These are phyloP conservation scores for Pulicaria dysenterica DNA, from an alignment of 129 eudicot species.

Conservation along the genomic window DNA sequence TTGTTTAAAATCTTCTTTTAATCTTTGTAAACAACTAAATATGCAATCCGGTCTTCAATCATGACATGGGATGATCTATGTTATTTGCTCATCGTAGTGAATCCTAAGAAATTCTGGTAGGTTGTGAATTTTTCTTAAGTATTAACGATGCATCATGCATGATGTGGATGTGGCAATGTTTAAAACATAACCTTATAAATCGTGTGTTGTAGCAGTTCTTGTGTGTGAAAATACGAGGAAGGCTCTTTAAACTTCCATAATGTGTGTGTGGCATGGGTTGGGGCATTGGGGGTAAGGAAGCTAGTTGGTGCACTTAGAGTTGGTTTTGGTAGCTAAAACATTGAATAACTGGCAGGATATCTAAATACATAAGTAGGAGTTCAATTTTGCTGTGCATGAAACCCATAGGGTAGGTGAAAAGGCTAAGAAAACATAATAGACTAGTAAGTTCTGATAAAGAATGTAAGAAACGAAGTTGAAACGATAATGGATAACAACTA, in stretches of 20 bases:
- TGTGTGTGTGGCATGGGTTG: too few species aligned
- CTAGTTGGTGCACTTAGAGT: too few species aligned
- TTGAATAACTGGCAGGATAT: too few species aligned
- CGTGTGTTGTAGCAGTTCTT: neutral
- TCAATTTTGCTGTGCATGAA: too few species aligned
- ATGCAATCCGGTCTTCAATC: too few species aligned
- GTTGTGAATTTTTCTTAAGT: neutral
- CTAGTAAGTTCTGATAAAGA: neutral
- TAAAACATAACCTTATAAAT: neutral
- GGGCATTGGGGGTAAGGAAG: too few species aligned
- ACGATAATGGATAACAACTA: too few species aligned
- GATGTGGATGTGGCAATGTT: neutral
- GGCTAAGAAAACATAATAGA: neutral
- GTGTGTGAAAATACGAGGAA: too few species aligned
- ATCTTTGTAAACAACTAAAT: neutral
- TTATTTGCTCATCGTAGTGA: neutral
- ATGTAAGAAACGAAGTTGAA: neutral
- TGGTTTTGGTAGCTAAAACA: too few species aligned
- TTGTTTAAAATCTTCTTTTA: neutral
- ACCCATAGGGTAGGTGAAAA: conserved; percentile 11
- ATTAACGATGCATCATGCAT: conserved; percentile 6
- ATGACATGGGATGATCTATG: neutral
- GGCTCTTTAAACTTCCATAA: too few species aligned
- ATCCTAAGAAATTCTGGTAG: conserved; percentile 18
- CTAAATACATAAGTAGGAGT: too few species aligned